Conservation (phyloP, 2,329 filamentous ascomycete species). For the Nakataea oryzae region DNA sequence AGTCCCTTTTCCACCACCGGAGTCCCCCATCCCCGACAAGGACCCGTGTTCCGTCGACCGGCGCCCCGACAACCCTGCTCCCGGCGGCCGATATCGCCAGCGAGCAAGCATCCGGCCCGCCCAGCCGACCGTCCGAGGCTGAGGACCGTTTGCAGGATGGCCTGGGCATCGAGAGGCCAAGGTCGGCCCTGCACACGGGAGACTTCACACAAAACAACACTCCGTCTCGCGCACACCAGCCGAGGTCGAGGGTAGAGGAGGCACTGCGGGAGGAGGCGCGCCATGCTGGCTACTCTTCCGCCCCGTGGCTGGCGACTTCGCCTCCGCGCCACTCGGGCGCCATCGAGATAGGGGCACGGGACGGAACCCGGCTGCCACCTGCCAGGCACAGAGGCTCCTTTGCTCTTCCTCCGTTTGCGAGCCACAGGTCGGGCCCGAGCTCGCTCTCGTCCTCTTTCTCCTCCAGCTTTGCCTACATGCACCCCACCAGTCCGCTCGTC, state of each 20-base stretch:
- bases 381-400: neutral
- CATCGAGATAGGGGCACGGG: neutral
- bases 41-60: constrained; percentile 19
- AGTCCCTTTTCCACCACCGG: constrained; percentile 26
- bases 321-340: constrained; percentile 37
- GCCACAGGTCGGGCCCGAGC: constrained; percentile 25
- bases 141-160: constrained; percentile 40
- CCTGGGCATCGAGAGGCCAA: constrained; percentile 65
- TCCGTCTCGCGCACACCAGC: neutral
- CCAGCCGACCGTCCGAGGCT: constrained; percentile 16
- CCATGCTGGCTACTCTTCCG: neutral
- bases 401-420: neutral
- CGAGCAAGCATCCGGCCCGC: constrained; percentile 22
- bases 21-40: constrained; percentile 22
- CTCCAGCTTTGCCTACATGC: constrained; percentile 72
- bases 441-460: constrained; percentile 64
- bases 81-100: constrained; percentile 37
- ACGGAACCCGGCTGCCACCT: neutral
- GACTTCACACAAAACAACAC: constrained; percentile 43
- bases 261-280: constrained; percentile 1
- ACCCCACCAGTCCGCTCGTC: constrained; percentile 85
- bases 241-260: constrained; percentile 7
- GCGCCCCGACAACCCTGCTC: constrained; percentile 26
- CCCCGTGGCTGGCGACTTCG: constrained; percentile 43
- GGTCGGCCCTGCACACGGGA: constrained; percentile 63